Evolutionary conservation across 2,329 filamentous ascomycete genomes (phyloP), one percentile per base, ranked within the genome.

Genomic region (Dothideomycetidae sp.): DNA sequence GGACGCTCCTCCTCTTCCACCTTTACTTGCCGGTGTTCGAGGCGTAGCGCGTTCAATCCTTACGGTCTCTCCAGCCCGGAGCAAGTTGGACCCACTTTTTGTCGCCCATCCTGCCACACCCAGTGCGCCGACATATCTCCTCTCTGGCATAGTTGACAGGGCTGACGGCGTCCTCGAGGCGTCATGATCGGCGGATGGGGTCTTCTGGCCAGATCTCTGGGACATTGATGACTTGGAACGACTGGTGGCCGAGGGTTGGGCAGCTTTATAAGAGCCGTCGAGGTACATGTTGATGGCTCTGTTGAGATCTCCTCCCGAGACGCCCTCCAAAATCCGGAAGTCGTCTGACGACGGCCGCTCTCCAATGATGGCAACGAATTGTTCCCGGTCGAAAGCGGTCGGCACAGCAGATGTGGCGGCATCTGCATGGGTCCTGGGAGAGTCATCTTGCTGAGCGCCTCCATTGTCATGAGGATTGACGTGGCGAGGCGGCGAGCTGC

Each of bases 71-170:
- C 81, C 84, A 50, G 93, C 81, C 46, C 75, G 80, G 16, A 98
- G 53, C 4, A 94, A 54, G 26, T 73, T 73, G 3, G 61, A 62
- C 1, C 88, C 88, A 55, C 84, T 94, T 49, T 78, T 75, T 3
- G 88, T 96, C 4, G 83, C 78, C 90, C 90, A 98, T 3, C 78
- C 90, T 37, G 80, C 83, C 3, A 82, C 85, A 5, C 90, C 90
- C 57, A 96, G 90, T 0, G 85, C 83, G 12, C 90, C 90, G 43
- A 96, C 72, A 50, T 96, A 98, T 50, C 90, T 63, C 47, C 65
- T 67, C 2, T 59, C 50, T 0, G 76, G 75, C 64, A 68, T 71
- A 10, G 48, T 48, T 31, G 50, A 36, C 11, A 54, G 31, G 2
- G 44, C 37, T 13, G 40, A 36, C 42, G 44, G n/a, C 10, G 33